Evolutionary conservation across 345 rosid genomes (phyloP), one percentile per base, ranked within the genome.

Genomic region (Punica granatum): DNA sequence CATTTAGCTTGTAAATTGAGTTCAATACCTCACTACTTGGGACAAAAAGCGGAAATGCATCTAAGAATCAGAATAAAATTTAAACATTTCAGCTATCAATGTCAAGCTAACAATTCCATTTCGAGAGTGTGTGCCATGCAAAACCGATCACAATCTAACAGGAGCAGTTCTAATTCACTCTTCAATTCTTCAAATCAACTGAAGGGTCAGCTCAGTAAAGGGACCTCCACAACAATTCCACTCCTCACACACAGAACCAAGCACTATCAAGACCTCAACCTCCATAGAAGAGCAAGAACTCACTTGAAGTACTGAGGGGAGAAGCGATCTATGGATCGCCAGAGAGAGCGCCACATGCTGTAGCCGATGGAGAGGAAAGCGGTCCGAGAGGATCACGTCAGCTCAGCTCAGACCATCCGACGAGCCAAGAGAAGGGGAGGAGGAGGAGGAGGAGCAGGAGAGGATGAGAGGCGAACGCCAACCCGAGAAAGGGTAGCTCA

Each of bases 321-420:
- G 78, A 84, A 87, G 73, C 92, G 86, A 78, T 84, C 83, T 67
- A 78, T 63, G 74, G 92, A 83, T 69, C 85, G 84, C 85, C 89
- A 78, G 44, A 84, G 68, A 31, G 81, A 79, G 49, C 82, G 79
- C 89, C 89, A 81, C 85, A 81, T 75, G 71, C 51, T 54, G 35
- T 32, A 39, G 53, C 36, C 32, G 73, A 37, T 11, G 41, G 41
- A 37, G 41, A 37, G 23, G 30, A 39, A 58, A 68, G 44, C 31
- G 66, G 35, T 33, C n/a, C 35, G 32, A 53, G 36, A 25, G 9
- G 28, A 4, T 30, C 61, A 26, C 31, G 19, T 5, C 31, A 12
- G 4, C 60, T 25, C 60, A 13, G 60, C 33, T 28, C 16, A 28
- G 60, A 54, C 14, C 60, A 4, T 4, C 23, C 28, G 60, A 54